Evolutionary conservation across 2,329 filamentous ascomycete genomes (phyloP), one percentile per base, ranked within the genome.

Genomic region (Tetracladium maxilliforme): DNA sequence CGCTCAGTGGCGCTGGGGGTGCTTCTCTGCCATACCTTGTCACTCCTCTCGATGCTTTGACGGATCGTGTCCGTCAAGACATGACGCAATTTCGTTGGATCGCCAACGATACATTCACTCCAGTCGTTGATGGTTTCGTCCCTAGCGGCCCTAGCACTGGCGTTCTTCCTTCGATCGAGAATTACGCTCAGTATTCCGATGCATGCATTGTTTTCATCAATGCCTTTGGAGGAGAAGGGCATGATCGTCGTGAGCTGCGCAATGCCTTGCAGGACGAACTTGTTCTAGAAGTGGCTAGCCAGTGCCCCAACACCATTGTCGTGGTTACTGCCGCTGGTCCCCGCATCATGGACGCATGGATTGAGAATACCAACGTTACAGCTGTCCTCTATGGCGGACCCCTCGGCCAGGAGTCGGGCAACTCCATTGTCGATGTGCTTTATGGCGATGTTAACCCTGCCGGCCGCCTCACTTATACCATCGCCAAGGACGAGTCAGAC

Each of bases 171-270:
- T n/a, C n/a, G n/a, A n/a, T n/a, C n/a, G n/a, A n/a, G n/a, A n/a
- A 26, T 22, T 30, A 36, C 22, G 32, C 35, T 1, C 16, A 23
- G 4, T 29, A 31, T 8, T 35, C 39, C 6, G 38, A 37, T 6
- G 37, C 39, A 13, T 44, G 42, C 47, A 54, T 80, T 19, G 71
- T 76, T 8, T 79, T 79, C 37, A 68, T 70, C 31, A 78, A 76
- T 38, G 58, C 72, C 7, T 63, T 71, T 39, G 60, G 65, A 9
- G 72, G 72, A 23, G 74, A 80, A 45, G 36, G 36, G 14, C 31
- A 23, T 6, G 40, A 43, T 23, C 35, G 40, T 4, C 22, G 14
- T 0, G 24, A 30, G 10, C 34, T 43, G 0, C 31, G 19, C 5
- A 34, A 40, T 16, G 25, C 28, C 8, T 24, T 31, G 10, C 23